A percentile compares a stretch with the other conserved stretches of the same genome.
phyloP scores from a whole-genome alignment of 2,329 filamentous ascomycete genomes.

The Pseudocercospora eumusae region DNA sequence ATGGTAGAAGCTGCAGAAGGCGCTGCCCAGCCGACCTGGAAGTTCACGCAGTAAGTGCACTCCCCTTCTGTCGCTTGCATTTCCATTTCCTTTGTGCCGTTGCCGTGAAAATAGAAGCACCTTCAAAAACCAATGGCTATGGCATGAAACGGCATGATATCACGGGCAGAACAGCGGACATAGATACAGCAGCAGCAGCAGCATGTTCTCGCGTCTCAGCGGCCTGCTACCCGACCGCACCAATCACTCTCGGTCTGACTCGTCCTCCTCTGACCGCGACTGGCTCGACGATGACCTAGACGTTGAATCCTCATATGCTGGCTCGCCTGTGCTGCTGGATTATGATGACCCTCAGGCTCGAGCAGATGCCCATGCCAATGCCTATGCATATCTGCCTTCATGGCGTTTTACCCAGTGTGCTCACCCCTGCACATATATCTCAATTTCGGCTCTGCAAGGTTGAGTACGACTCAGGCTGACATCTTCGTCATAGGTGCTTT shows the following conservation, averaged over 20 bases:
- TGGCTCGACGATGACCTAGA: slow-evolving; percentile 4
- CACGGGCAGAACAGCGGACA: slow-evolving; percentile 13
- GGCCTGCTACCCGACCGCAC: slow-evolving; percentile 31
- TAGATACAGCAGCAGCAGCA: slow-evolving; percentile 20
- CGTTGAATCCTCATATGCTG: background rate
- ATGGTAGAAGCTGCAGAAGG: slow-evolving; percentile 92
- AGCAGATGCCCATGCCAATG: slow-evolving; percentile 10
- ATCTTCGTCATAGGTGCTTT: slow-evolving; percentile 72
- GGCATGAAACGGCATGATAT: background rate
- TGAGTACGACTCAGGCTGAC: slow-evolving; percentile 29
- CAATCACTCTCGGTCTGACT: slow-evolving; percentile 23
- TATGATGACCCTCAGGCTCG: slow-evolving; percentile 18
- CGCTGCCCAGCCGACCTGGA: slow-evolving; percentile 89
- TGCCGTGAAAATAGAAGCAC: background rate
- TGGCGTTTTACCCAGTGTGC: slow-evolving; percentile 31
- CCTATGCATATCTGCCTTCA: background rate
- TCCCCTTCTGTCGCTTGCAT: slow-evolving; percentile 11
- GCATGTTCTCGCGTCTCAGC: slow-evolving; percentile 31
- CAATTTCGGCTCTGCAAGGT: background rate
- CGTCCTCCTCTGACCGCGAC: background rate
- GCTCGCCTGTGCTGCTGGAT: slow-evolving; percentile 11
- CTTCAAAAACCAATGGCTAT: background rate
- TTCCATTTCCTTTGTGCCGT: slow-evolving; percentile 3
- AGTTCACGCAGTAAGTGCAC: slow-evolving; percentile 90
- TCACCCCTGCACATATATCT: slow-evolving; percentile 6